Evolutionary conservation across 441 rosid species (phyloP).

Genomic region (Populus hybrid): DNA sequence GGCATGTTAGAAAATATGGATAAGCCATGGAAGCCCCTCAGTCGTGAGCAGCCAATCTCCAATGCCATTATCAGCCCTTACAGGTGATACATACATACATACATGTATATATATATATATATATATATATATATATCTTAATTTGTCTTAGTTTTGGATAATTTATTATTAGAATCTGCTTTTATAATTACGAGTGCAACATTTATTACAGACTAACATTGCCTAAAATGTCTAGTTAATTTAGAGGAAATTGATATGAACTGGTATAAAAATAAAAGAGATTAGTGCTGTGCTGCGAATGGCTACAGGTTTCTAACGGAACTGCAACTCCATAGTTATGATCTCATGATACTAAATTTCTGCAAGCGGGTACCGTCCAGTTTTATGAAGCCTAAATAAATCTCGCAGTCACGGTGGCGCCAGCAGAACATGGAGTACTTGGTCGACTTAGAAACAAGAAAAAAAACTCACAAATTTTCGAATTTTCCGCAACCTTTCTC

Average conservation of each 20-base stretch:
- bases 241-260: background rate
- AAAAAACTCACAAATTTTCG: no score
- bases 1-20: slow-evolving; percentile 59
- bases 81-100: slow-evolving; percentile 30
- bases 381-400: background rate
- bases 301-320: background rate
- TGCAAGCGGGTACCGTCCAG: background rate
- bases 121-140: background rate
- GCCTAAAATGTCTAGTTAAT: background rate
- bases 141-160: background rate
- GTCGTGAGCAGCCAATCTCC: slow-evolving; percentile 56
- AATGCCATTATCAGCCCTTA: slow-evolving; percentile 75
- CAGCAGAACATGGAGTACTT: background rate
- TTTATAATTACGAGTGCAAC: background rate
- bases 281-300: background rate
- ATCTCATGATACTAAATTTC: background rate
- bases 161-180: background rate
- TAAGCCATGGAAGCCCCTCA: slow-evolving; percentile 89
- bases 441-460: no score
- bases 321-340: background rate
- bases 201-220: background rate
- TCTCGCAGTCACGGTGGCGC: background rate
- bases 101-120: no score
- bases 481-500: no score
- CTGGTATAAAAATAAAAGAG: no score